Base-by-base conservation (phyloP, 352 stramenopile species). In the Pythium sp. region DNA sequence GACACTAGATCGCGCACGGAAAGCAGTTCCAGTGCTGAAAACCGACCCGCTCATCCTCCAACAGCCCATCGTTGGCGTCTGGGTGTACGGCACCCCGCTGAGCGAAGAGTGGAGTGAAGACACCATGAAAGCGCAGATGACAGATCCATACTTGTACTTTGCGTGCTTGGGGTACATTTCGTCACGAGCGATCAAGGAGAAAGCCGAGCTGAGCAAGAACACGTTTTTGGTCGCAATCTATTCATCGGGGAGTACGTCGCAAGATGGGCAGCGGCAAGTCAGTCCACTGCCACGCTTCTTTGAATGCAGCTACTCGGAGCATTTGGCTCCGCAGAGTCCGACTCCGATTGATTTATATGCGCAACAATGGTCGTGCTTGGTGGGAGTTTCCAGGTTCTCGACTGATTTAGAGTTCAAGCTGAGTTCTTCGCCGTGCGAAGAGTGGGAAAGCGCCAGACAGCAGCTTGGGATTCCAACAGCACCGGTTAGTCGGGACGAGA, bases 151-250 rank as follows among this genome's bases (percentile, higher is more conserved):
- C 58, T 58, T 94, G 53, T 82, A 90, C 56, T 80, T 86, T 58
- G 65, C 77, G 15, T 92, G 84, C 26, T 66, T 92, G 56, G 61
- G 74, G 2, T 94, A 84, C 58, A 43, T 92, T 2, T 73, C 68
- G 38, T 86, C 84, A 0, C 72, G 74, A 22, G 65, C 72, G 26
- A 80, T 92, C 64, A 89, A 86, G 62, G 86, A 94, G 61, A 79
- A 75, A 20, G 84, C 80, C 7, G 70, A 80, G 1, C 75, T 88
- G 5, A 70, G 80, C 30, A 73, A 68, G 11, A 83, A 81, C 9
- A 90, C 83, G 9, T 92, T 94, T 55, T 74, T 94, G 4, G 77
- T 94, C 20, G 82, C 81, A 46, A 38, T 93, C 3, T 94, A 91
- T 67, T 71, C 78, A 57, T 62, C 65, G 24, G 32, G 24, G 1